Base-by-base conservation (phyloP, 1,284 basidiomycete genomes). In the Sphaerobolus stellatus region DNA sequence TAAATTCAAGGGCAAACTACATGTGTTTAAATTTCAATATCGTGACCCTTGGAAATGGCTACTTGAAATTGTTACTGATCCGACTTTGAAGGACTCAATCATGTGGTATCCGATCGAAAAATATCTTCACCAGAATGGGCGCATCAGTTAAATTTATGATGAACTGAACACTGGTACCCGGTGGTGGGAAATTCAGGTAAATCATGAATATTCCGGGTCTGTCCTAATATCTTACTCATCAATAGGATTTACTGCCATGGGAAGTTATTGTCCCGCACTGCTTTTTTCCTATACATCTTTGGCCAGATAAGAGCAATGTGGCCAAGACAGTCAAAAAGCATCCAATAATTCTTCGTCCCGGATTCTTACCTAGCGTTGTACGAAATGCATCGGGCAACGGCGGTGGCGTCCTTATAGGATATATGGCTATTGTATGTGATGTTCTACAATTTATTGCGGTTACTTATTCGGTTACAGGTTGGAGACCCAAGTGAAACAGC, bases 361-460 rank as follows among this genome's bases (percentile, higher is more conserved):
- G 57, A 3, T 66, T 57, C 53, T 61, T 69, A 6, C 64, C 65
- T 33, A 40, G 63, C 9, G 34, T 58, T 1, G 67, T 69, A 20
- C 53, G 65, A 28, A 69, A 70, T 59, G 66, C 57, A 16, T 70
- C 68, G n/a, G 67, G 68, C 1, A 70, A 70, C 52, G 67, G 68
- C 9, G 66, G 67, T 25, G 62, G 66, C 3, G 22, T 38, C n/a
- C 22, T 38, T n/a, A 38, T 38, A n/a, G 36, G 36, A 34, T 66
- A n/a, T 48, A 68, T 2, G 25, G 65, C 2, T 64, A 62, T 16
- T 68, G 65, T 55, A 64, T n/a, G n/a, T n/a, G n/a, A 14, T 13
- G 9, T 36, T 36, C 36, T 18, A 34, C 56, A 22, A 25, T 31
- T 20, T n/a, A 40, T 28, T 59, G 34, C 5, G 25, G 29, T 6